phyloP scores from a whole-genome alignment of 2,329 filamentous ascomycete genomes.

The Alternaria triticina region DNA sequence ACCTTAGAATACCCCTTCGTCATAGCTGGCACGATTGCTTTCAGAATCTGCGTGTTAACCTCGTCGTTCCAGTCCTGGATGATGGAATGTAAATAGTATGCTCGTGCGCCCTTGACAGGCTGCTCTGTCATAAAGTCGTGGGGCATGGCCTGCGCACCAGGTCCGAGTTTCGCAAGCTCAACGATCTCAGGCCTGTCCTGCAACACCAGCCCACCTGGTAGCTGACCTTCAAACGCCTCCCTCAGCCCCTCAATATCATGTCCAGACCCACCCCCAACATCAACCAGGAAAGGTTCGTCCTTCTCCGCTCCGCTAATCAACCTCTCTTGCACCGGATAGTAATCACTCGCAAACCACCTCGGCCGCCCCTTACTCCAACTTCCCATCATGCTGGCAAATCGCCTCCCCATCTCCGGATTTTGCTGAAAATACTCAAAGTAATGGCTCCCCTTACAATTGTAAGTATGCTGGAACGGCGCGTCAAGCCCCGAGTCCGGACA shows the following conservation, averaged over 20 bases:
- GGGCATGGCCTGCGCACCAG: constrained; percentile 34
- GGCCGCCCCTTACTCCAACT: constrained; percentile 34
- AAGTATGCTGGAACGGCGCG: constrained; percentile 30
- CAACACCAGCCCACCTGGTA: constrained; percentile 28
- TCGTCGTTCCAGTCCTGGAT: constrained; percentile 40
- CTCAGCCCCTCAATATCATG: constrained; percentile 32
- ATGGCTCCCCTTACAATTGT: constrained; percentile 24
- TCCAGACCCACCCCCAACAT: constrained; percentile 31
- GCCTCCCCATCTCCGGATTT: constrained; percentile 26
- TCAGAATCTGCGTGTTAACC: constrained; percentile 29
- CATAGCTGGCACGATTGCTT: constrained; percentile 34
- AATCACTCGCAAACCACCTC: constrained; percentile 27
- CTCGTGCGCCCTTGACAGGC: constrained; percentile 42
- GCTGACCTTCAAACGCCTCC: constrained; percentile 16
- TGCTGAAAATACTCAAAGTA: constrained; percentile 34
- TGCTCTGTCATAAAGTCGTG: constrained; percentile 46
- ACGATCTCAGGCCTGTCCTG: constrained; percentile 34
- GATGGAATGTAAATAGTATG: constrained; percentile 38
- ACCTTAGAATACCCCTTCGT: constrained; percentile 36
- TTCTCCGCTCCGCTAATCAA: constrained; percentile 23
- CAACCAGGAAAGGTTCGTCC: constrained; percentile 26
- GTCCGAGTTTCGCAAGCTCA: constrained; percentile 24
- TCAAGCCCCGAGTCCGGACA: constrained; percentile 22
- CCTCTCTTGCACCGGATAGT: constrained; percentile 34
- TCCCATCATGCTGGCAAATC: constrained; percentile 39